Conservation (phyloP, 306 rosid genomes). For the Benincasa hispida region DNA sequence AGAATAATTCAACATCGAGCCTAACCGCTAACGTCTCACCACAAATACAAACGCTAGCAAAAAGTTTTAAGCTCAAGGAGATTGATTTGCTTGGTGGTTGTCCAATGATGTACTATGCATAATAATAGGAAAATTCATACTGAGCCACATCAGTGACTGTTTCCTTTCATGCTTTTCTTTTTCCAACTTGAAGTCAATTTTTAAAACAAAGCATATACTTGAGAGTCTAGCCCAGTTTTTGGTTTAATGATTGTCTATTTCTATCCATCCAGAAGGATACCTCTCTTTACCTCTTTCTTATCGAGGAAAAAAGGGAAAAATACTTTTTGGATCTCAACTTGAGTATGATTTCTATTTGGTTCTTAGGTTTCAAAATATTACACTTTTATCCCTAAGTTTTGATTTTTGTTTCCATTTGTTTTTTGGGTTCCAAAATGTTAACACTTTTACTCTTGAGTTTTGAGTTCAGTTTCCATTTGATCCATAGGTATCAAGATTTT, state of each 20-base stretch:
- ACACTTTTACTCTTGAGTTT: too few relatives aligned
- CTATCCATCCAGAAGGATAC: too few relatives aligned
- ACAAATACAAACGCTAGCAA: not conserved
- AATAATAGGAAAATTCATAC: not conserved
- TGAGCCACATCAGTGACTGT: not conserved
- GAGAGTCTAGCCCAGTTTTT: not conserved
- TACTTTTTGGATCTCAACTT: too few relatives aligned
- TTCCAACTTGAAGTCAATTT: not conserved
- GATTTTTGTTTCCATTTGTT: too few relatives aligned
- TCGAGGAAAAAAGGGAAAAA: too few relatives aligned
- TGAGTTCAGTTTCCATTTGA: too few relatives aligned
- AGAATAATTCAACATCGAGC: not conserved
- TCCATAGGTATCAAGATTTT: too few relatives aligned
- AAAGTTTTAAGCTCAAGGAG: not conserved
- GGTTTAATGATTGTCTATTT: not conserved
- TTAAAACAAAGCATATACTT: not conserved
- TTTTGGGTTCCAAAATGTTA: too few relatives aligned
- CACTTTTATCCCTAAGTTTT: too few relatives aligned
- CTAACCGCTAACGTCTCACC: not conserved
- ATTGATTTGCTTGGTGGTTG: not conserved
- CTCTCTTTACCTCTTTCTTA: not conserved
- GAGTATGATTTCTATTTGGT: too few relatives aligned
- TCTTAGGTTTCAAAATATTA: too few relatives aligned
- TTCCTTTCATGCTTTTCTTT: not conserved
- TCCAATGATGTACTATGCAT: not conserved